Base-by-base conservation (phyloP, 306 rosid genomes). In the Boehmeria nivea region DNA sequence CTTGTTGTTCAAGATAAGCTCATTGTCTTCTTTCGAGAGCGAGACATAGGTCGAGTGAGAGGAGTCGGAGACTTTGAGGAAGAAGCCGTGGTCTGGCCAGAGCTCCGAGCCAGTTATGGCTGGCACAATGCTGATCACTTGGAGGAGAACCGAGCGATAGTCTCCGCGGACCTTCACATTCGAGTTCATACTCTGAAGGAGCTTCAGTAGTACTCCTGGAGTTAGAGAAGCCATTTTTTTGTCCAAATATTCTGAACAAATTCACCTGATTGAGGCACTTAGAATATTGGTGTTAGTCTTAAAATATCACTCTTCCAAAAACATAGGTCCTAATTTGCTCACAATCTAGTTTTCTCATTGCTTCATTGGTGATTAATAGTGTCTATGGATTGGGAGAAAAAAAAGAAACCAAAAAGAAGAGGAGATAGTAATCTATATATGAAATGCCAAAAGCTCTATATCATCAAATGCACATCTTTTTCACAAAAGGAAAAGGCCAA, bases 71-170 rank as follows among this genome's bases (percentile, higher is more conserved):
- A 91, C 94, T 76, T 91, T 91, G 8, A 91, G 20, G 69, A 84
- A 91, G 84, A 84, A 91, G 18, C 99, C 89, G 44, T 74, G 83
- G 59, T 91, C 83, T 49, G 96, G 96, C 96, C 96, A 91, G 17
- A 91, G 48, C 51, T 85, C 99, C 0, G 84, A 85, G n/a, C 96
- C 99, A 7, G 70, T 69, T 50, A 91, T 77, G 16, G 93, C 96
- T 9, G 96, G 99, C 53, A 80, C 86, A 43, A 87, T 87, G 72
- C 99, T 79, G 57, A 91, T 85, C 62, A 83, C 93, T 64, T 91
- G 96, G 48, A 91, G 73, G 54, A 91, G 87, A 44, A 83, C 89
- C 1, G 95, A 82, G 4, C 99, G 84, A 57, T 91, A 65, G 66
- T 91, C 99, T 5, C 99, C 87, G 1, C 83, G 76, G 43, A 91